Base-by-base conservation (phyloP, 2,329 filamentous ascomycete species). In the Talaromyces sp. region DNA sequence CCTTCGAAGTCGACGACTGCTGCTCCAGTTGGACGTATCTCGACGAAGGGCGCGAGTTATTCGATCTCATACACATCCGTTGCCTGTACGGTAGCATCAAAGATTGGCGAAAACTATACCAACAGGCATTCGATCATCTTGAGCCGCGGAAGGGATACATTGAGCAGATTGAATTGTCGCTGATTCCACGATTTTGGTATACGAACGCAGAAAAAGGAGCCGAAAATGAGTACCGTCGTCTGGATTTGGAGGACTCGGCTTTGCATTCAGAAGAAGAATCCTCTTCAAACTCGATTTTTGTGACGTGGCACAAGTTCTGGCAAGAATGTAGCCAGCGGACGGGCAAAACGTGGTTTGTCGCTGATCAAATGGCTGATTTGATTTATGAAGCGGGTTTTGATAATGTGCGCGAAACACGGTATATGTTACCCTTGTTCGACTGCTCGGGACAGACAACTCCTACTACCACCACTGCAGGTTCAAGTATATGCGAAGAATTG, bases 31-130 rank as follows among this genome's bases (percentile, higher is more conserved):
- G 72, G 72, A 63, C 69, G 2, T 68, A 73, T 50, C 60, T 65
- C n/a, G 63, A 67, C 37, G 60, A 66, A 19, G 58, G 63, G 17
- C 56, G 60, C 40, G 63, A 66, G 28, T 67, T 62, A 21, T 78
- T 78, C 60, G 75, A 78, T 58, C 68, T 77, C 55, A 69, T 78
- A 19, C 75, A 78, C 59, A 68, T 73, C n/a, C 69, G 75, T 43
- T 67, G 62, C 13, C 46, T 75, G 43, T 73, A 72, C 58, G 72
- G 68, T n/a, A 67, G 65, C 21, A 63, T 74, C 22, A 67, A 61
- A 11, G 69, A 73, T 53, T 74, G 70, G 70, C 57, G 62, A 28
- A 62, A 61, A 11, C 61, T 75, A 28, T 74, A 75, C 60, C 62
- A 66, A 50, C 65, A 72, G 52, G 69, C 66, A 45, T 69, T 70